Evolutionary conservation across 768 basidiomycete species (phyloP).

Genomic region (Lyophyllum atratum): DNA sequence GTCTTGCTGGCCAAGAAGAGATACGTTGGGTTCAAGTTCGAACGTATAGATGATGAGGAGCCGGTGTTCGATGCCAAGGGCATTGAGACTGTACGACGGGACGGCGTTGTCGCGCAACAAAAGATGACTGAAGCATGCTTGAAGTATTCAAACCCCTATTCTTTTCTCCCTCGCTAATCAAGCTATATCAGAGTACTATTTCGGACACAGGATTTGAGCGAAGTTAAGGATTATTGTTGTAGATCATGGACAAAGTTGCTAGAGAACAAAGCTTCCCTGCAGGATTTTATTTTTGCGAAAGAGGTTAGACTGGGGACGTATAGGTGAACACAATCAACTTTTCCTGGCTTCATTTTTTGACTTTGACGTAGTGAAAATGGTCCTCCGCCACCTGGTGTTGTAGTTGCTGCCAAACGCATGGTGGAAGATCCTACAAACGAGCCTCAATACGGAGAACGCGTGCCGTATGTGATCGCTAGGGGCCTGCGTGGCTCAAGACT

Average conservation of each 20-base stretch:
- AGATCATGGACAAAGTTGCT: slow-evolving; percentile 83
- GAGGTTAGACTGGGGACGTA: slow-evolving; percentile 94
- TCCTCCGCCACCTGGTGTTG: slow-evolving; percentile 89
- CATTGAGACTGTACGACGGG: slow-evolving; percentile 94
- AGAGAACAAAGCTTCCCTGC: slow-evolving; percentile 77
- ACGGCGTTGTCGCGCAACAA: slow-evolving; percentile 86
- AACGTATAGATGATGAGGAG: slow-evolving; percentile 73
- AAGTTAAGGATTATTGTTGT: slow-evolving; percentile 87
- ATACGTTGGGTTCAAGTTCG: slow-evolving; percentile 97
- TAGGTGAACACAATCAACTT: slow-evolving; percentile 50
- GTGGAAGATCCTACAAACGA: slow-evolving; percentile 79
- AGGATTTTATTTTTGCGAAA: slow-evolving; percentile 94
- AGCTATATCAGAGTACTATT: slow-evolving; percentile 72
- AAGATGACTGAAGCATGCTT: slow-evolving; percentile 92
- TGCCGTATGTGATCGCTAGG: slow-evolving; percentile 85
- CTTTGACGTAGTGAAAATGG: slow-evolving; percentile 63
- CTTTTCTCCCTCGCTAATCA: slow-evolving; percentile 1
- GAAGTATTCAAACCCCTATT: slow-evolving; percentile 56
- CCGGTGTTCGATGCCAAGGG: slow-evolving; percentile 95
- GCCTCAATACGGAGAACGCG: slow-evolving; percentile 89
- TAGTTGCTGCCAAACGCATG: slow-evolving; percentile 78
- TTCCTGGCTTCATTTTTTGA: neutral
- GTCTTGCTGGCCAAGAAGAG: slow-evolving; percentile 98
- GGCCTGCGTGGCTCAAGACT: slow-evolving; percentile 65
- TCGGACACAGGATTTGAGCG: slow-evolving; percentile 83